Base-by-base conservation (phyloP, 106 monocot species). In the Dendrobium huoshanense region DNA sequence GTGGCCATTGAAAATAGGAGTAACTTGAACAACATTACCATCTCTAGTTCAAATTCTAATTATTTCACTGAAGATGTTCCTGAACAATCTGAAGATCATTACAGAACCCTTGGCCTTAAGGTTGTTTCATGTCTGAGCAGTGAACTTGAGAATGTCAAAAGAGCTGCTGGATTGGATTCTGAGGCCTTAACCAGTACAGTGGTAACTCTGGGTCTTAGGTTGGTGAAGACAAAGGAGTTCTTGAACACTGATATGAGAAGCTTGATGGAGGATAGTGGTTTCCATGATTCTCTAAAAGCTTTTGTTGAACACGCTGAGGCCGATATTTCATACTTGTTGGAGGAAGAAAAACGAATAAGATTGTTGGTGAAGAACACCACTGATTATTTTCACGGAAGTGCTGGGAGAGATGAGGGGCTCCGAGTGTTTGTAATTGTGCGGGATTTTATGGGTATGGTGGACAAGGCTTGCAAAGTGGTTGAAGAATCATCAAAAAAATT, bases 351-450 rank as follows among this genome's bases (percentile, higher is more conserved):
- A 67, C 79, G 78, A 80, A 80, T 87, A 41, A 79, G 55, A 20
- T 73, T 9, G 40, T 75, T 87, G 80, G 92, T 92, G 59, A 89
- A 92, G 80, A 82, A 51, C 11, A 89, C 87, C 3, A 80, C 81
- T 0, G 92, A 89, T 65, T 89, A 89, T 76, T 92, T 85, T 79
- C 92, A 92, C 77, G 92, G 92, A n/a, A 89, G 80, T 79, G 77
- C 92, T 4, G 81, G 84, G 31, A 92, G 82, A 80, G 89, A 92
- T 74, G 92, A 92, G 64, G 92, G 89, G 4, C 80, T 92, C 16
- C 77, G 86, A 20, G 54, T 90, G 83, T 90, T 90, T 31, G 83
- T 85, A 2, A 80, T 87, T 27, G 87, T 87, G 17, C 41, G 87
- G 31, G 90, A 90, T 67, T 90, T 90, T 77, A 79, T 90, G 51